A percentile compares a stretch with the other conserved stretches of the same genome.
These are phyloP conservation scores for Sutorius eximius DNA, from an alignment of 1,284 basidiomycete species.

Conservation along the genomic window DNA sequence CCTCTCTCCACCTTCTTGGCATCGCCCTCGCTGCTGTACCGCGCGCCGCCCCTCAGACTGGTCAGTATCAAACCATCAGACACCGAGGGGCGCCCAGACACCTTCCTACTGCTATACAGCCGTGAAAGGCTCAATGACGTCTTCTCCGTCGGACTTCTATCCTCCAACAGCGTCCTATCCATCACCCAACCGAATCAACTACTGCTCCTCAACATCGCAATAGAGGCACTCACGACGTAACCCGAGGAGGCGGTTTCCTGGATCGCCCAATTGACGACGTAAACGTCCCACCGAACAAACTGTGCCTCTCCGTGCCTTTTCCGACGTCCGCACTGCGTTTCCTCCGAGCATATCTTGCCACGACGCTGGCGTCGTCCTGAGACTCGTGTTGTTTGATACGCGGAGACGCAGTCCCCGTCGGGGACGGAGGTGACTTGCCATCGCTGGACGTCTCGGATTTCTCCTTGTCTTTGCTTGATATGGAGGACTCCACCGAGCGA, in stretches of 20 bases:
- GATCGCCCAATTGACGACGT: slow-evolving; percentile 57
- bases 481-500: slow-evolving; percentile 51
- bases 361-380: slow-evolving; percentile 28
- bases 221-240: slow-evolving; percentile 47
- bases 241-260: slow-evolving; percentile 79
- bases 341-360: slow-evolving; percentile 44
- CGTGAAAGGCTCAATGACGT: slow-evolving; percentile 51
- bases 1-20: slow-evolving; percentile 22
- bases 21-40: slow-evolving; percentile 7
- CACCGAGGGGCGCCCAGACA: slow-evolving; percentile 39
- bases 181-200: neutral
- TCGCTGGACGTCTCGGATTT: slow-evolving; percentile 19
- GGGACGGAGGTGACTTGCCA: slow-evolving; percentile 28
- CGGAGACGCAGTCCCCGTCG: slow-evolving; percentile 18
- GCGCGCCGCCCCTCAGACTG: slow-evolving; percentile 15
- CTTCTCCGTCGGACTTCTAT: slow-evolving; percentile 32
- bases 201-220: neutral
- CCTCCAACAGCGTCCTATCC: slow-evolving; percentile 30
- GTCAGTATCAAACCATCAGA: slow-evolving; percentile 31
- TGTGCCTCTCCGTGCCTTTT: slow-evolving; percentile 60
- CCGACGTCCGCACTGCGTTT: slow-evolving; percentile 54
- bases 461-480: slow-evolving; percentile 39
- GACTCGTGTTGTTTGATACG: slow-evolving; percentile 23
- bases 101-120: slow-evolving; percentile 45
- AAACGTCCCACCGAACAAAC: slow-evolving; percentile 73